Evolutionary conservation across 768 basidiomycete genomes (phyloP).

Genomic region (Boletus huronensis): DNA sequence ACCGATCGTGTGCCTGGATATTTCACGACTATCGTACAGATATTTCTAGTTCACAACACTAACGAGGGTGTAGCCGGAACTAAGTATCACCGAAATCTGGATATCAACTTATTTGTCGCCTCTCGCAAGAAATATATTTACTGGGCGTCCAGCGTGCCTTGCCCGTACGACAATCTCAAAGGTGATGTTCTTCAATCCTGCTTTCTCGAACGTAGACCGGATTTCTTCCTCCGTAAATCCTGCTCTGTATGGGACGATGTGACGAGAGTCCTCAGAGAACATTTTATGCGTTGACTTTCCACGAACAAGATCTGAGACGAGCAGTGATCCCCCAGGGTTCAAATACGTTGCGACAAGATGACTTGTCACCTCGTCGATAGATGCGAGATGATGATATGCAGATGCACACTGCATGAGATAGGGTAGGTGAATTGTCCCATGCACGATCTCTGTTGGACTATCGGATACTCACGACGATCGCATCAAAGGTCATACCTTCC

Average conservation of each 20-base stretch:
- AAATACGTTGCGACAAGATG: conserved; percentile 49
- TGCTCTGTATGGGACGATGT: conserved; percentile 50
- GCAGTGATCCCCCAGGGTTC: conserved; percentile 56
- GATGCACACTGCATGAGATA: conserved; percentile 47
- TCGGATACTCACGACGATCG: conserved; percentile 56
- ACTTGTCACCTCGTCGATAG: conserved; percentile 48
- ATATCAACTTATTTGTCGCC: conserved; percentile 44
- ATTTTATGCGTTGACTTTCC: conserved; percentile 20
- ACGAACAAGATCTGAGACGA: conserved; percentile 54
- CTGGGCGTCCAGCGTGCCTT: conserved; percentile 30
- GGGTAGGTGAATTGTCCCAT: neutral
- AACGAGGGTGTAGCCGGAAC: neutral
- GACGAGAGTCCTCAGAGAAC: conserved; percentile 35
- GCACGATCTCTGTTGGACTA: neutral
- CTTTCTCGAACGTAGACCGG: conserved; percentile 46
- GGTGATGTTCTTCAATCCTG: conserved; percentile 46
- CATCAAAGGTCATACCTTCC: conserved; percentile 57
- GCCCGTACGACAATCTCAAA: conserved; percentile 36
- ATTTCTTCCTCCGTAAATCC: conserved; percentile 55
- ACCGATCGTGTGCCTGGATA: conserved; percentile 8
- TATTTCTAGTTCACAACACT: neutral
- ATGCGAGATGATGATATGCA: conserved; percentile 61
- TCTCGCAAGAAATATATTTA: conserved; percentile 55
- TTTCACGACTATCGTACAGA: neutral
- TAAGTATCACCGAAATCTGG: neutral